Conservation (phyloP, 345 rosid genomes). For the Ceriops decandra region DNA sequence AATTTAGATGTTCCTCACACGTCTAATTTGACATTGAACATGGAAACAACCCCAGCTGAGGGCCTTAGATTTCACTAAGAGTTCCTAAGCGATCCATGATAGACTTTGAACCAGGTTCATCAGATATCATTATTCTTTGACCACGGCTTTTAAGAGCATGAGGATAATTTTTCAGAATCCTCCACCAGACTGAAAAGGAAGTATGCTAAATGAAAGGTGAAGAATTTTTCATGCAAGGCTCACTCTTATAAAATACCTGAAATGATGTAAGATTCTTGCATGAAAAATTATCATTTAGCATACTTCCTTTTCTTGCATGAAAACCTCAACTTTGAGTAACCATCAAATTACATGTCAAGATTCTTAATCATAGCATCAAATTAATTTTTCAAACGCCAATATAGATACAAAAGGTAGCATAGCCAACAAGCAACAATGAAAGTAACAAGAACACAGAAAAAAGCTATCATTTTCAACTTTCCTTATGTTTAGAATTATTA, state of each 20-base stretch:
- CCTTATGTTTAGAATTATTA: background rate
- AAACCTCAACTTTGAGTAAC: background rate
- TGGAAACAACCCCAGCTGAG: no score
- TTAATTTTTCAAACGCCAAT: conserved; percentile 1
- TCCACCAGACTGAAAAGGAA: background rate
- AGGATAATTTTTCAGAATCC: no score
- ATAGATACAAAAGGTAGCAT: background rate
- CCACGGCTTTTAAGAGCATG: no score
- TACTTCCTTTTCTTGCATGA: no score
- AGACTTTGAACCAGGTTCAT: no score
- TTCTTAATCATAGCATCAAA: background rate
- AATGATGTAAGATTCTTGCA: background rate
- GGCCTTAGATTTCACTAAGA: no score
- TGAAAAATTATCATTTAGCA: no score
- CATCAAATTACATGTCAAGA: background rate
- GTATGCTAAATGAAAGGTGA: background rate
- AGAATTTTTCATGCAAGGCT: background rate
- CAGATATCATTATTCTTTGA: no score
- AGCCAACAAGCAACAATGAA: background rate
- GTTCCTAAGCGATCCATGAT: no score
- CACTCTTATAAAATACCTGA: background rate
- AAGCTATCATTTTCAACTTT: background rate
- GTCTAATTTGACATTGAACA: no score
- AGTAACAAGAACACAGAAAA: background rate
- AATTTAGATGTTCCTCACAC: no score